Percentiles rank a stretch among this genome's conserved stretches.
Conservation (phyloP, 495 filamentous ascomycete species). For the Daldinia grandis region DNA sequence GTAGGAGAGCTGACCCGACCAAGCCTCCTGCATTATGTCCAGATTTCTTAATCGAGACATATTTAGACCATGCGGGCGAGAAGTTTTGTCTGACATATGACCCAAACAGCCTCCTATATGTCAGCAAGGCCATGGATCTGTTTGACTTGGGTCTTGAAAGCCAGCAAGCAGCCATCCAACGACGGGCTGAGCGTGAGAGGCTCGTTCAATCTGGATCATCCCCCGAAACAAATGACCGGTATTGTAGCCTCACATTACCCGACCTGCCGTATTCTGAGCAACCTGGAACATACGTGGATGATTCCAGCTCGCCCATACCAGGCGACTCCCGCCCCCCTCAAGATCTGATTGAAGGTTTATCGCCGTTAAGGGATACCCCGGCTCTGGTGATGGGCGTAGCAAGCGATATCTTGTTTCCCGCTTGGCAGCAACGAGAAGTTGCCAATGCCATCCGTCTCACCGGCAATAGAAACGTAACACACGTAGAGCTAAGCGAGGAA, state of each 20-base stretch:
- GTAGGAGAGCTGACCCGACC: constrained; percentile 83
- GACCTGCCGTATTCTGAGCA: constrained; percentile 84
- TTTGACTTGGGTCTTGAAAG: constrained; percentile 86
- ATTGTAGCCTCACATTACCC: constrained; percentile 87
- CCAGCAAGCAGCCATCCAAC: constrained; percentile 56
- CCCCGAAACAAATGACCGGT: constrained; percentile 45
- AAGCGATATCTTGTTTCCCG: constrained; percentile 96
- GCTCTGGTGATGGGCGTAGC: constrained; percentile 92
- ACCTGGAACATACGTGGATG: constrained; percentile 49
- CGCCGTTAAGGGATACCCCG: constrained; percentile 74
- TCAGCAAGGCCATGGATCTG: constrained; percentile 98
- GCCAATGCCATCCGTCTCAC: constrained; percentile 79
- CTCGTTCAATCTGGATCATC: constrained; percentile 42
- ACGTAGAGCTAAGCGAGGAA: constrained; percentile 92
- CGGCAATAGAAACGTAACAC: constrained; percentile 81
- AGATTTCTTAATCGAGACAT: constrained; percentile 98
- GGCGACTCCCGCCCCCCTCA: constrained; percentile 61
- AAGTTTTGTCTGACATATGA: constrained; percentile 99
- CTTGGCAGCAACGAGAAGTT: constrained; percentile 97
- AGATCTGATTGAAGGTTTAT: constrained; percentile 81
- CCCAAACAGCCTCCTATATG: constrained; percentile 93
- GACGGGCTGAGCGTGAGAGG: constrained; percentile 50
- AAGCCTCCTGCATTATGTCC: constrained; percentile 92
- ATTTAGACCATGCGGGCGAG: constrained; percentile 97
- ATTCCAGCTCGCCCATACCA: constrained; percentile 34